These are phyloP conservation scores for Pseudogymnoascus sp. DNA, from an alignment of 2,329 filamentous ascomycete genomes.

Conservation along the genomic window DNA sequence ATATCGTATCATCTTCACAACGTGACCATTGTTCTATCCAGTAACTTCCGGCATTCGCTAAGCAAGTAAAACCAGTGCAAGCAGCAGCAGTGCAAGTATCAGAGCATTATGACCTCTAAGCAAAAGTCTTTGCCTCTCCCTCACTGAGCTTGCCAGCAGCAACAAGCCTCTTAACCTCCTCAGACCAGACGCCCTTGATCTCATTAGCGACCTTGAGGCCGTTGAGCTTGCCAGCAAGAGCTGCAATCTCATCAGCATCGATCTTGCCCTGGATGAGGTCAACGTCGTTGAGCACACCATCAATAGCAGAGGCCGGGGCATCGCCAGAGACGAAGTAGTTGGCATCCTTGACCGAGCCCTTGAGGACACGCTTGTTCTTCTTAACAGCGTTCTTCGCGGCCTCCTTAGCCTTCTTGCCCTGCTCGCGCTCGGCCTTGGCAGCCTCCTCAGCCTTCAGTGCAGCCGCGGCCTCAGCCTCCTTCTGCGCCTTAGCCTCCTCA, in stretches of 20 bases:
- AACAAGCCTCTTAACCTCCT: conserved; percentile 69
- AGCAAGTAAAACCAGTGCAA: neutral
- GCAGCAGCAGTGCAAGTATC: neutral
- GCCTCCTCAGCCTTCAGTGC: conserved; percentile 77
- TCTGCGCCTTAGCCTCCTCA: conserved; percentile 76
- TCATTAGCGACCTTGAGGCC: conserved; percentile 69
- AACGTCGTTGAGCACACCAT: conserved; percentile 73
- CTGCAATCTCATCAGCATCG: conserved; percentile 82
- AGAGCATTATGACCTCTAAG: conserved; percentile 15
- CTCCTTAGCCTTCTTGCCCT: conserved; percentile 93
- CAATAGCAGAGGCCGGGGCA: conserved; percentile 66
- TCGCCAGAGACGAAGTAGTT: conserved; percentile 86
- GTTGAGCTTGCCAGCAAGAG: conserved; percentile 70
- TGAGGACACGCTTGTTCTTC: conserved; percentile 99
- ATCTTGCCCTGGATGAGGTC: conserved; percentile 83
- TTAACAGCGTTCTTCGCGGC: conserved; percentile 97
- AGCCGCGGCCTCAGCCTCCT: conserved; percentile 72
- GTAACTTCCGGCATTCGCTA: conserved; percentile 10
- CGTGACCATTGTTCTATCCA: conserved; percentile 18
- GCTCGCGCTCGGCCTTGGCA: conserved; percentile 75
- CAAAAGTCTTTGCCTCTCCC: conserved; percentile 63
- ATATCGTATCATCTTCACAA: neutral
- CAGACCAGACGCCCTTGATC: conserved; percentile 76
- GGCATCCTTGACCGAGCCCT: conserved; percentile 88
- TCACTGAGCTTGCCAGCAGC: conserved; percentile 79